Evolutionary conservation across 257 asterid species (phyloP).

Genomic region (Gentiana dahurica): DNA sequence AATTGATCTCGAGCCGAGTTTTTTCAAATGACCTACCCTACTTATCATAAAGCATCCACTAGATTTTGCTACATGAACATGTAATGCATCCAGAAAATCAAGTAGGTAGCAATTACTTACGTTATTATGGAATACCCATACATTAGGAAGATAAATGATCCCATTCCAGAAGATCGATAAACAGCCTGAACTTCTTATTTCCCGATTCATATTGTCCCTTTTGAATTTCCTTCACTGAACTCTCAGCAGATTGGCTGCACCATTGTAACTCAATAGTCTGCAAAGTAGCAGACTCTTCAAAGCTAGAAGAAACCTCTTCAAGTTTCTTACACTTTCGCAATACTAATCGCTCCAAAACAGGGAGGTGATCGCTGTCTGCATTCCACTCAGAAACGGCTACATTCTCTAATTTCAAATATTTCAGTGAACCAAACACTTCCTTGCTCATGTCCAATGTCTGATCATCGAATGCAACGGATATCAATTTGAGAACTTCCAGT

Average conservation of each 20-base stretch:
- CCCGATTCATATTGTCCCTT: background rate
- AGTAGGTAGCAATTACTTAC: too few relatives aligned
- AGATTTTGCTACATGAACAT: too few relatives aligned
- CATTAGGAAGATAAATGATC: background rate
- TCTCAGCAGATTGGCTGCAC: background rate
- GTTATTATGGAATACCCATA: too few relatives aligned
- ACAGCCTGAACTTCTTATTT: background rate
- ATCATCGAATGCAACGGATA: background rate
- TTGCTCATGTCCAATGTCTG: background rate
- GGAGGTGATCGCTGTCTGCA: background rate
- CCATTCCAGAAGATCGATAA: background rate
- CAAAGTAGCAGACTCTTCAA: background rate
- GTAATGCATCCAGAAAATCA: too few relatives aligned
- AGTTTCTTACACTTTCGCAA: background rate
- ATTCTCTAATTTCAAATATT: background rate
- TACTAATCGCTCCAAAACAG: background rate
- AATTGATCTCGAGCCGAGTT: too few relatives aligned
- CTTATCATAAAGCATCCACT: too few relatives aligned
- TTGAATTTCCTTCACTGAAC: background rate
- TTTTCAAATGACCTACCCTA: too few relatives aligned
- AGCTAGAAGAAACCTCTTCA: background rate
- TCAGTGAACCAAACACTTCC: background rate
- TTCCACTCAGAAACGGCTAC: background rate
- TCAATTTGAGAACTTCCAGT: background rate
- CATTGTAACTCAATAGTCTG: background rate